Evolutionary conservation across 2,329 filamentous ascomycete genomes (phyloP).

Genomic region (Trichoderma sp.): DNA sequence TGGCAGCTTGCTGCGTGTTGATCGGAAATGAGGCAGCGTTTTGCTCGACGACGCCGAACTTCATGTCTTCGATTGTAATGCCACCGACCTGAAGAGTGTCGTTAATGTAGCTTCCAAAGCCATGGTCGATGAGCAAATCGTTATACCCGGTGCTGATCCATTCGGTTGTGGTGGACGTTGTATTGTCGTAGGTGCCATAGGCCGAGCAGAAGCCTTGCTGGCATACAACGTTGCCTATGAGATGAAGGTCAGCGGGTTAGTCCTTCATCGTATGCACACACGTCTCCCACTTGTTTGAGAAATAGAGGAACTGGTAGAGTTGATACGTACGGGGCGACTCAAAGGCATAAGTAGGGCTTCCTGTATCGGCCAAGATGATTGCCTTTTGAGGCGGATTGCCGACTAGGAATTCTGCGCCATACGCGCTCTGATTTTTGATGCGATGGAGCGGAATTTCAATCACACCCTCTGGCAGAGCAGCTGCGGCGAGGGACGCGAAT

Average conservation of each 20-base stretch:
- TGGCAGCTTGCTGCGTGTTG: constrained; percentile 13
- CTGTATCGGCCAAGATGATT: constrained; percentile 17
- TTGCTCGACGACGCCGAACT: constrained; percentile 15
- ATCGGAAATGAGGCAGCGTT: constrained; percentile 10
- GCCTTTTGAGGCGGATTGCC: constrained; percentile 20
- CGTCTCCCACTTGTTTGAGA: no score
- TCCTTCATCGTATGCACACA: not conserved
- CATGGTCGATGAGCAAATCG: constrained; percentile 18
- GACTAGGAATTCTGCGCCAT: constrained; percentile 19
- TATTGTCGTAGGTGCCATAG: constrained; percentile 20
- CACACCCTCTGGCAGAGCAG: constrained; percentile 14
- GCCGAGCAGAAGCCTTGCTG: constrained; percentile 15
- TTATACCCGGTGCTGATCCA: constrained; percentile 13
- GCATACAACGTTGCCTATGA: constrained; percentile 15
- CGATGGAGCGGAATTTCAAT: constrained; percentile 17
- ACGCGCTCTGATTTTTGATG: constrained; percentile 20
- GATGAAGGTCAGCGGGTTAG: not conserved
- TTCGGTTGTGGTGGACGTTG: constrained; percentile 16
- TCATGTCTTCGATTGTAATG: constrained; percentile 6
- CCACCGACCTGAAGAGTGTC: constrained; percentile 19
- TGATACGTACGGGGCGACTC: constrained; percentile 16
- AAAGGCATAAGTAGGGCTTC: constrained; percentile 20
- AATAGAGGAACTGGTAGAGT: not conserved
- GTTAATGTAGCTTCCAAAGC: constrained; percentile 17
- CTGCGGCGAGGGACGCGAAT: not conserved